phyloP scores from a whole-genome alignment of 768 basidiomycete genomes.

The Mycena floridula region DNA sequence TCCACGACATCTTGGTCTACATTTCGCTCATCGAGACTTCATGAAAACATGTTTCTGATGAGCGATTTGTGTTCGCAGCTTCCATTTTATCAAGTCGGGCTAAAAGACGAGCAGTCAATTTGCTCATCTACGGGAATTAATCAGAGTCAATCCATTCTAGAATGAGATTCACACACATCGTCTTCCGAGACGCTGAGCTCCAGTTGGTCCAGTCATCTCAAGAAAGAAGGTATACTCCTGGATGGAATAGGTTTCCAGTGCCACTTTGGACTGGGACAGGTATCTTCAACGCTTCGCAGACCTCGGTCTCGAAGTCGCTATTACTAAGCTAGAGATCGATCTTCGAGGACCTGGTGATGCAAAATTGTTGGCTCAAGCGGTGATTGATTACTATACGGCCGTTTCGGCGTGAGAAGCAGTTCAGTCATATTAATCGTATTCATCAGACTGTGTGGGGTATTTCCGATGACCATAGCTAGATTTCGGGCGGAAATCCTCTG shows the following conservation, averaged over 20 bases:
- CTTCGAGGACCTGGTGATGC: background rate
- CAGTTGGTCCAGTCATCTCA: background rate
- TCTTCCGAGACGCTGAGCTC: too few relatives aligned
- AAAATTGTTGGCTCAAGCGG: background rate
- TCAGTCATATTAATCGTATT: background rate
- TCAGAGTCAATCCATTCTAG: too few relatives aligned
- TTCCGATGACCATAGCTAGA: constrained; percentile 1
- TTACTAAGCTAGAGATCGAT: constrained; percentile 36
- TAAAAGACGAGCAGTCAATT: too few relatives aligned
- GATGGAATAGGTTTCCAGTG: constrained; percentile 37
- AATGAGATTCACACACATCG: too few relatives aligned
- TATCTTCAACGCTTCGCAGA: constrained; percentile 30
- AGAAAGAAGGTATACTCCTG: constrained; percentile 21
- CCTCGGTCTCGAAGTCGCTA: constrained; percentile 38
- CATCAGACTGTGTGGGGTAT: constrained; percentile 1
- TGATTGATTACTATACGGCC: background rate
- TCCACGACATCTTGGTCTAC: too few relatives aligned
- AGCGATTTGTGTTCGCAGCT: too few relatives aligned
- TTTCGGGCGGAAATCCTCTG: background rate
- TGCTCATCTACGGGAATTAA: too few relatives aligned
- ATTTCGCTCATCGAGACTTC: too few relatives aligned
- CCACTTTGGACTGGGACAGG: constrained; percentile 34
- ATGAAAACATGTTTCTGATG: too few relatives aligned
- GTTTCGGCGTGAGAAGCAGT: background rate
- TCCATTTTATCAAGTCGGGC: too few relatives aligned